These are phyloP conservation scores for Macrolepiota fuliginosa DNA, from an alignment of 768 basidiomycete species.

Conservation along the genomic window DNA sequence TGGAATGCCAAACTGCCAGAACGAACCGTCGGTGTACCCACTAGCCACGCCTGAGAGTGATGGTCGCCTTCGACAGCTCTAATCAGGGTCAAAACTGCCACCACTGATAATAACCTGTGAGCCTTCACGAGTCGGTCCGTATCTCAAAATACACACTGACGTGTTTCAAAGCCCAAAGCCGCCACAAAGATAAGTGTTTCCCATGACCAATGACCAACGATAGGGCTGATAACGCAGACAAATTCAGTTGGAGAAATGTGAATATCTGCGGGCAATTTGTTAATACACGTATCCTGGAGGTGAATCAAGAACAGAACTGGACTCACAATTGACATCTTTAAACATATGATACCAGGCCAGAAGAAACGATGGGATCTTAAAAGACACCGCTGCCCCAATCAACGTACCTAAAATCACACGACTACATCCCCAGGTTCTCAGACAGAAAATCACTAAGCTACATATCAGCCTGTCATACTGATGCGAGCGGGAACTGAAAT, in stretches of 20 bases:
- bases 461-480: background rate
- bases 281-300: too few relatives aligned
- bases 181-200: background rate
- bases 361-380: background rate
- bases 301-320: background rate
- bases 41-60: background rate
- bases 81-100: background rate
- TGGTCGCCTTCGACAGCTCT: conserved; percentile 2
- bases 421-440: conserved; percentile 4
- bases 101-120: background rate
- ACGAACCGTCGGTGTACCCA: background rate
- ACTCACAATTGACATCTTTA: background rate
- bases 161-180: background rate
- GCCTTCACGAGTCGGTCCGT: too few relatives aligned
- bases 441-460: background rate
- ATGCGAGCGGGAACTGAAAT: background rate
- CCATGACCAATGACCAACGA: background rate
- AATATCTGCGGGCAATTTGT: background rate
- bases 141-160: background rate
- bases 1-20: background rate
- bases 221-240: background rate
- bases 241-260: background rate
- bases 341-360: background rate
- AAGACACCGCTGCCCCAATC: background rate
- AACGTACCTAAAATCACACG: background rate